A percentile compares a stretch with the other conserved stretches of the same genome.
These are phyloP conservation scores for Salix koriyanagi DNA, from an alignment of 345 rosid genomes.

Conservation along the genomic window DNA sequence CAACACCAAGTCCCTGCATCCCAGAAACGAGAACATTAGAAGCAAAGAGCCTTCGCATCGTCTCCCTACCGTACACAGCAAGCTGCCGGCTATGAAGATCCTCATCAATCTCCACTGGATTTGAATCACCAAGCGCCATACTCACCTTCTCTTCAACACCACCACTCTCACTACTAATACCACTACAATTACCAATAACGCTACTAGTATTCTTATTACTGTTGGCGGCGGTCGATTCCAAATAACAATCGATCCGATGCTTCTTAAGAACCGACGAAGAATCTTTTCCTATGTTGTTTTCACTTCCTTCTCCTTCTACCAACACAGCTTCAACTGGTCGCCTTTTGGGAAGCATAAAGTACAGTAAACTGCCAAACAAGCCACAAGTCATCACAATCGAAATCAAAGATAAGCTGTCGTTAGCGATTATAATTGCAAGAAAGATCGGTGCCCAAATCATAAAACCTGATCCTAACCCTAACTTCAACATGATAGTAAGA, in stretches of 20 bases:
- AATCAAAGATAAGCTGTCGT: not conserved
- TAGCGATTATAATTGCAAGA: not conserved
- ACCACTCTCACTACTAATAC: slow-evolving; percentile 9
- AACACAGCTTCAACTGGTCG: too few relatives aligned
- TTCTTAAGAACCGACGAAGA: too few relatives aligned
- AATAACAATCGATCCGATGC: too few relatives aligned
- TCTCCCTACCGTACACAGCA: slow-evolving; percentile 97
- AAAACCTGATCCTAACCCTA: not conserved
- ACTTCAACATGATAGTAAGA: not conserved
- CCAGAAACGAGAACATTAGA: slow-evolving; percentile 84
- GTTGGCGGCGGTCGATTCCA: not conserved
- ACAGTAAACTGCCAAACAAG: too few relatives aligned
- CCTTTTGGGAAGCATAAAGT: too few relatives aligned
- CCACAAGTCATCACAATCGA: not conserved
- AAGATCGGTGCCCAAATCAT: not conserved
- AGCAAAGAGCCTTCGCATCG: slow-evolving; percentile 89
- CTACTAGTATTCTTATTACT: slow-evolving; percentile 11
- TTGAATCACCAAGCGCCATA: slow-evolving; percentile 75
- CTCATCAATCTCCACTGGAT: slow-evolving; percentile 72
- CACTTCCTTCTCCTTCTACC: too few relatives aligned
- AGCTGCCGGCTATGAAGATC: slow-evolving; percentile 99
- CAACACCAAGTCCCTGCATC: slow-evolving; percentile 91
- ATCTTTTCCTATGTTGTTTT: too few relatives aligned
- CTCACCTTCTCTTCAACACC: slow-evolving; percentile 3
- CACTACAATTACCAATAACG: slow-evolving; percentile 20